Evolutionary conservation across 176 grass and related monocot species (phyloP).

Genomic region (Aegilops tauschii): DNA sequence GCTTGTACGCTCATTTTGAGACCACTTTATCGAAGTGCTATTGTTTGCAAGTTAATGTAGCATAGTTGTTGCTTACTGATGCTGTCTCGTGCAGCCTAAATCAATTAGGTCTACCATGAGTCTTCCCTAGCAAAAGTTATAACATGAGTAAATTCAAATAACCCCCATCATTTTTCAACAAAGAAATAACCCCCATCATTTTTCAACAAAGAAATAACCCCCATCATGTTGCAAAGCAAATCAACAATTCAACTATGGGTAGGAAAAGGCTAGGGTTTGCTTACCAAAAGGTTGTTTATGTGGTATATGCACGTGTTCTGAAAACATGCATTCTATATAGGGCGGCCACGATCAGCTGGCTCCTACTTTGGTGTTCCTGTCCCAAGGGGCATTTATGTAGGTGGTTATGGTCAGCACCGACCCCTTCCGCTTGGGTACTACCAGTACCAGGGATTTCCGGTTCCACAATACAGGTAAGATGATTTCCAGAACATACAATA

Average conservation of each 20-base stretch:
- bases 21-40: not conserved
- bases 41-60: not conserved
- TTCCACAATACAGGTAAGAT: slow-evolving; percentile 71
- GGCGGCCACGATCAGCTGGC: slow-evolving; percentile 69
- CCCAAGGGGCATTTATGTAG: slow-evolving; percentile 66
- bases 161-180: not conserved
- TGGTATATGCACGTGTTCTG: not conserved
- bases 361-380: slow-evolving; percentile 60
- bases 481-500: slow-evolving; percentile 7
- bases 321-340: slow-evolving; percentile 37
- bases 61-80: not conserved
- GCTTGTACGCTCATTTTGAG: not conserved
- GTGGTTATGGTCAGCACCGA: slow-evolving; percentile 59
- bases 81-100: not conserved
- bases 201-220: not conserved
- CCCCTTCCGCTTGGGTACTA: slow-evolving; percentile 68
- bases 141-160: not conserved
- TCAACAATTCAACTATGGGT: not conserved
- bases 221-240: not conserved
- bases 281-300: slow-evolving; percentile 14
- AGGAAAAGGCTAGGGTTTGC: not conserved
- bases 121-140: not conserved
- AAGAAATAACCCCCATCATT: not conserved
- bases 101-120: not conserved
- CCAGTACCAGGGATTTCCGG: slow-evolving; percentile 72